phyloP scores from a whole-genome alignment of 106 monocot species.

The Triglochin maritima region DNA sequence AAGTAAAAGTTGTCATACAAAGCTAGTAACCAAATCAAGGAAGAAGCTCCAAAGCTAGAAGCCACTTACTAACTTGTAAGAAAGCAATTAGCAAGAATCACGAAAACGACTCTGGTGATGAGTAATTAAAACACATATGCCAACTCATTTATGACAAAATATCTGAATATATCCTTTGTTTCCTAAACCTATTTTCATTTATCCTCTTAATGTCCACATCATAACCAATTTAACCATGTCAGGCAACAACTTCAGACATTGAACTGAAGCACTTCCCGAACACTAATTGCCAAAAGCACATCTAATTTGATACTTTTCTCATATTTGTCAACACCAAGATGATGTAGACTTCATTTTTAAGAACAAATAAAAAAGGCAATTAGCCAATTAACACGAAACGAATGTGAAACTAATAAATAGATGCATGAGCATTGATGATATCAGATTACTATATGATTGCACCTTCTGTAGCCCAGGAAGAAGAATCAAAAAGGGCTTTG shows the following conservation, averaged over 20 bases:
- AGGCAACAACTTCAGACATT: background rate
- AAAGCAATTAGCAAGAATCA: too few species aligned
- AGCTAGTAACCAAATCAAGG: too few species aligned
- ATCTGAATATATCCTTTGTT: too few species aligned
- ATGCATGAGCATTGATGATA: background rate
- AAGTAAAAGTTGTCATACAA: too few species aligned
- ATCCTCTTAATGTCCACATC: too few species aligned
- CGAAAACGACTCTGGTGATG: too few species aligned
- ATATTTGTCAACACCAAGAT: background rate
- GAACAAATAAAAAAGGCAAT: background rate
- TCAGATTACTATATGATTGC: background rate
- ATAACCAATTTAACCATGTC: too few species aligned
- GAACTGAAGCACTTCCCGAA: background rate
- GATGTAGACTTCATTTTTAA: background rate
- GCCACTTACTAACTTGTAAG: too few species aligned
- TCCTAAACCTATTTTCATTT: too few species aligned
- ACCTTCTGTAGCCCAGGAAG: constrained; percentile 63
- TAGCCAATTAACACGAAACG: background rate
- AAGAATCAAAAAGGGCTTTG: constrained; percentile 85
- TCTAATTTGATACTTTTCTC: background rate
- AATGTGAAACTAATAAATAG: background rate
- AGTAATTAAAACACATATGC: too few species aligned
- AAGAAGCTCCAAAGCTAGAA: too few species aligned
- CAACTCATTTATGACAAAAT: too few species aligned
- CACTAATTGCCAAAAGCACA: background rate